These are phyloP conservation scores for Hanseniaspora pseudoguilliermondii DNA, from an alignment of 805 yeast species.

Conservation along the genomic window DNA sequence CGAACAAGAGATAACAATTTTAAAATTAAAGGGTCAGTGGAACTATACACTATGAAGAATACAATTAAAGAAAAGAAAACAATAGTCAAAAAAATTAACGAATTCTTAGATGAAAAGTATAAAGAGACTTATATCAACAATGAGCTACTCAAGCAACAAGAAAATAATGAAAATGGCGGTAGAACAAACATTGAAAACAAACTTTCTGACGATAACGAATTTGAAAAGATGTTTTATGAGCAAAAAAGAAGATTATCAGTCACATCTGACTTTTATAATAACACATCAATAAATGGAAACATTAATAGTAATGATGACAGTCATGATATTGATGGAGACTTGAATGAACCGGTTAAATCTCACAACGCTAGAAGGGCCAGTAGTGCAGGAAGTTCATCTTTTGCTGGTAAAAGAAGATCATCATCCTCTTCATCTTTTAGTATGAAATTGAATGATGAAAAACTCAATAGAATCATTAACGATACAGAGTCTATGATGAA, in stretches of 20 bases:
- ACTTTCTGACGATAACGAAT: constrained; percentile 12
- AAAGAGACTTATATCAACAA: constrained; percentile 27
- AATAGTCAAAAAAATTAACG: constrained; percentile 66
- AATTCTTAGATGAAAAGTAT: constrained; percentile 29
- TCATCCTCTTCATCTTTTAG: constrained; percentile 8
- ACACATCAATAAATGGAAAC: constrained; percentile 11
- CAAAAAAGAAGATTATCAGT: constrained; percentile 32
- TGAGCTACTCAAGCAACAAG: constrained; percentile 19
- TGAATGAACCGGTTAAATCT: constrained; percentile 2
- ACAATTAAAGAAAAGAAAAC: constrained; percentile 81
- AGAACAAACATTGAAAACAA: constrained; percentile 8
- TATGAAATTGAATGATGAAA: constrained; percentile 26
- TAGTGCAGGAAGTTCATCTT: constrained; percentile 10
- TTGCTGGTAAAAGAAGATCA: not conserved
- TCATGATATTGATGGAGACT: not conserved
- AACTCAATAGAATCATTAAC: constrained; percentile 25
- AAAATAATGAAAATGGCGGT: constrained; percentile 13
- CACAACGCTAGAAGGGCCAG: constrained; percentile 11
- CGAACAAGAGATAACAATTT: constrained; percentile 49
- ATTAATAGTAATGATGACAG: not conserved
- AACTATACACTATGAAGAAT: constrained; percentile 86
- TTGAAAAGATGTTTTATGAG: constrained; percentile 25
- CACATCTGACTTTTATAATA: constrained; percentile 23
- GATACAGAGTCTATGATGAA: constrained; percentile 7
- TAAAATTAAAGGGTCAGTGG: constrained; percentile 77